phyloP scores from a whole-genome alignment of 2,329 filamentous ascomycete species.

The Fusarium gaditjirri region DNA sequence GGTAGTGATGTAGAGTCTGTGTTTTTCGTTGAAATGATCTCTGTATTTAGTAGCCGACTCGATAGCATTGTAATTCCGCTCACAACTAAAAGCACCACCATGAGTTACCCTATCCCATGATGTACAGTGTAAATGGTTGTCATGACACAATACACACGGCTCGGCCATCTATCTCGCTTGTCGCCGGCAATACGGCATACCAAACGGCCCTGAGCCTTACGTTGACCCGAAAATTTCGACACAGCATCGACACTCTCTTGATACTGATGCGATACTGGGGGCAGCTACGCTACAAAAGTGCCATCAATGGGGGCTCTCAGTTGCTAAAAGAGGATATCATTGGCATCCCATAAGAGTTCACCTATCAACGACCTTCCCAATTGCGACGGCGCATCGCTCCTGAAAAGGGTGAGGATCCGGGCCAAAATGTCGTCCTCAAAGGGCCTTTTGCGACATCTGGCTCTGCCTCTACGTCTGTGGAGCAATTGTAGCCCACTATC shows the following conservation, averaged over 20 bases:
- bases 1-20: neutral
- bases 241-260: slow-evolving; percentile 9
- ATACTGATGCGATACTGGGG: slow-evolving; percentile 15
- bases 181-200: slow-evolving; percentile 36
- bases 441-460: slow-evolving; percentile 46
- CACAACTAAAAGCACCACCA: neutral
- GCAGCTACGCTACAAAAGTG: slow-evolving; percentile 45
- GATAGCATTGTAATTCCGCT: neutral
- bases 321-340: slow-evolving; percentile 28
- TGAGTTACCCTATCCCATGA: slow-evolving; percentile 21
- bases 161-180: slow-evolving; percentile 41
- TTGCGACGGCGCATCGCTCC: slow-evolving; percentile 34
- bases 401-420: slow-evolving; percentile 29
- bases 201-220: slow-evolving; percentile 13
- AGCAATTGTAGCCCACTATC: slow-evolving; percentile 37
- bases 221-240: slow-evolving; percentile 40
- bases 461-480: slow-evolving; percentile 40
- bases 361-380: slow-evolving; percentile 39
- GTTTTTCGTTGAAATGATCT: neutral
- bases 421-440: slow-evolving; percentile 43
- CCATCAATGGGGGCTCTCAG: slow-evolving; percentile 37
- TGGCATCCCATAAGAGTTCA: slow-evolving; percentile 21
- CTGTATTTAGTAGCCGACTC: neutral
- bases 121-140: slow-evolving; percentile 23
- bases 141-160: slow-evolving; percentile 36